Evolutionary conservation across 805 yeast species (phyloP), one percentile per base, ranked within the genome.

Genomic region (Nakazawaea anatomiae): DNA sequence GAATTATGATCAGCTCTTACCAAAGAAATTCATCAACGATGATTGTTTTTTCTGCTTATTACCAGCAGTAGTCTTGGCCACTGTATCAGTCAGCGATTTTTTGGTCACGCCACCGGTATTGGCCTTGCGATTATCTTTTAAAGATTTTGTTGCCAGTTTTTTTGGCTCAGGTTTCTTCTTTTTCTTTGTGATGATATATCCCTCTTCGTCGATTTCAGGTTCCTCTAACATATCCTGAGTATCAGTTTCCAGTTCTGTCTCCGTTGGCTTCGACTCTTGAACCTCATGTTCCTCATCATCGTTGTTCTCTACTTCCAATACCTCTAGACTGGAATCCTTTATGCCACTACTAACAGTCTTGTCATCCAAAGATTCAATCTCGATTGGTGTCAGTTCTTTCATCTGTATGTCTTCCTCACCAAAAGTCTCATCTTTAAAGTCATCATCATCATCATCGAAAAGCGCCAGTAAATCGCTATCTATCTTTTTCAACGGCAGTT

Each of bases 11-110:
- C 46, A 55, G 53, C 69, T 66, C 59, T 73, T 73, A 6, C 72
- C 72, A 57, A 77, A 78, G 57, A 78, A 78, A 54, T 65, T 76
- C 74, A 75, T 66, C 40, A 77, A 60, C 1, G 79, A 73, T 5
- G 74, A 54, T 54, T 77, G 77, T 46, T 73, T 66, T 57, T 69
- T 67, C 52, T 66, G 60, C 55, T 63, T 63, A 29, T 55, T 54
- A 28, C 46, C 46, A 39, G 47, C 53, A 8, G 40, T 42, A 25
- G 40, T 46, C 40, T 48, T 61, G 53, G 48, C 18, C 41, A 42
- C 12, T 2, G 47, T 45, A 4, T 31, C 12, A 7, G 25, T 34
- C 9, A 27, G 42, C 14, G 57, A 47, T 18, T 18, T 18, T 18
- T 18, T 18, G 25, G 25, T 18, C 25, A 18, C 25, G 3, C 25